These are phyloP conservation scores for Puccinia novopanici DNA, from an alignment of 1,284 basidiomycete genomes.

Conservation along the genomic window DNA sequence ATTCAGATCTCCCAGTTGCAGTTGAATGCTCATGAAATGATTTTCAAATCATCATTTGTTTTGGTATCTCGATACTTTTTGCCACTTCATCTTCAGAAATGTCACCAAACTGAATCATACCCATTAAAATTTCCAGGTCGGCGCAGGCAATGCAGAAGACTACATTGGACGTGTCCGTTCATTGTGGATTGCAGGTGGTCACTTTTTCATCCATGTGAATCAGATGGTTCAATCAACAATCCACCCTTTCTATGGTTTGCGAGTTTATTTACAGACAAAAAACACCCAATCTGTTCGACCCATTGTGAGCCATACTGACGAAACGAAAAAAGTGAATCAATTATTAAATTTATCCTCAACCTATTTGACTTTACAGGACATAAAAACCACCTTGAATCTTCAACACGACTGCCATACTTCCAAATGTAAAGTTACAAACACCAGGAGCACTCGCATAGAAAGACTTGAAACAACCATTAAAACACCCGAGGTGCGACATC, in stretches of 20 bases:
- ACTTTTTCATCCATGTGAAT: neutral
- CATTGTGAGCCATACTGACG: neutral
- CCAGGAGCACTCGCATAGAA: slow-evolving; percentile 15
- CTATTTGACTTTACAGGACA: neutral
- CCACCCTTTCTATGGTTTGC: slow-evolving; percentile 7
- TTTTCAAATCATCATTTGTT: neutral
- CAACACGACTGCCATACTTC: neutral
- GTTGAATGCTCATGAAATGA: neutral
- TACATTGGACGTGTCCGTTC: neutral
- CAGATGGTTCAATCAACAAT: neutral
- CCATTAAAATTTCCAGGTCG: too few species aligned
- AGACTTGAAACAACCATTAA: neutral
- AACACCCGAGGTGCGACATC: neutral
- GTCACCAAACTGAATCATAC: too few species aligned
- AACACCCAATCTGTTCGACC: neutral
- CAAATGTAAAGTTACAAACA: neutral
- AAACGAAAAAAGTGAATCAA: neutral
- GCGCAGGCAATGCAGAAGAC: neutral
- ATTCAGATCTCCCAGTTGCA: neutral
- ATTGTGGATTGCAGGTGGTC: neutral
- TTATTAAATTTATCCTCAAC: too few species aligned
- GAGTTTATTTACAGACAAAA: neutral
- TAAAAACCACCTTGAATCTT: neutral
- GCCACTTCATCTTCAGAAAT: neutral
- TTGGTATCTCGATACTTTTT: neutral